Evolutionary conservation across 2,329 filamentous ascomycete species (phyloP).

Genomic region (Diaporthe sp.): DNA sequence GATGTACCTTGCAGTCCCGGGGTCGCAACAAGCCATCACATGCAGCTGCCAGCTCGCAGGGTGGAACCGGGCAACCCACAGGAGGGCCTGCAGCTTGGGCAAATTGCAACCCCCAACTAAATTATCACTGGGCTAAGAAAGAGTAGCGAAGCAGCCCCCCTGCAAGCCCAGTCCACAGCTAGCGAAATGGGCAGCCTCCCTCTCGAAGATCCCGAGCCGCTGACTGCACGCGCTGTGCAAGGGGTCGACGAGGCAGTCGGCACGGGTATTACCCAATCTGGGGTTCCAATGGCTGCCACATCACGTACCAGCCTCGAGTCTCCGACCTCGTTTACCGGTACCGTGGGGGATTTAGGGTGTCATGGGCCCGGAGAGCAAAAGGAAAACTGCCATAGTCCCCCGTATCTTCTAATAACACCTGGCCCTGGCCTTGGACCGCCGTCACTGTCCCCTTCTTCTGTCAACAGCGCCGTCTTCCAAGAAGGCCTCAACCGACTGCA

Average conservation of each 20-base stretch:
- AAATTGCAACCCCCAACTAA: slow-evolving; percentile 33
- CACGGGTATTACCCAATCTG: slow-evolving; percentile 17
- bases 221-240: slow-evolving; percentile 4
- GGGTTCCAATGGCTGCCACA: slow-evolving; percentile 31
- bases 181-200: slow-evolving; percentile 15
- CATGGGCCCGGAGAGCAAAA: slow-evolving; percentile 30
- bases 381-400: slow-evolving; percentile 26
- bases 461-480: slow-evolving; percentile 19
- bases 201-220: slow-evolving; percentile 13
- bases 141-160: slow-evolving; percentile 23
- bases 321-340: slow-evolving; percentile 11
- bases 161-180: slow-evolving; percentile 29
- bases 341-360: slow-evolving; percentile 25
- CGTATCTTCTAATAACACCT: slow-evolving; percentile 35
- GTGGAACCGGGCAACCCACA: slow-evolving; percentile 27
- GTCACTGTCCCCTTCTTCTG: slow-evolving; percentile 21
- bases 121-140: slow-evolving; percentile 26
- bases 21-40: slow-evolving; percentile 26
- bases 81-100: slow-evolving; percentile 30
- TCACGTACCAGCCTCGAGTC: slow-evolving; percentile 29
- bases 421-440: slow-evolving; percentile 34
- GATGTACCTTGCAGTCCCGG: slow-evolving; percentile 32
- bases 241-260: slow-evolving; percentile 27
- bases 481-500: slow-evolving; percentile 25
- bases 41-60: slow-evolving; percentile 29